Evolutionary conservation across 176 grass and related monocot species (phyloP), one percentile per base, ranked within the genome.

Genomic region (Bromus sterilis): DNA sequence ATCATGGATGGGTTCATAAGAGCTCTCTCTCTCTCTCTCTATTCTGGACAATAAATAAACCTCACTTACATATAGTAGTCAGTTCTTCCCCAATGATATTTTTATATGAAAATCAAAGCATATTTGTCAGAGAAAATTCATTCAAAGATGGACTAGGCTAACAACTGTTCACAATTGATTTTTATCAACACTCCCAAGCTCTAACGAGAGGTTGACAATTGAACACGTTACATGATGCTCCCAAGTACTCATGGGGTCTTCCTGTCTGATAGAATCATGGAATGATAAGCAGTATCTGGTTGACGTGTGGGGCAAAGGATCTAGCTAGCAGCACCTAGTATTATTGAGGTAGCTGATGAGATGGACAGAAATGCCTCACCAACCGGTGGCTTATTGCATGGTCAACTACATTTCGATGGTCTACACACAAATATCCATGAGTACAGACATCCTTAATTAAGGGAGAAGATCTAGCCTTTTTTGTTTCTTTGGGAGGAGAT

Each of bases 311-410:
- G 79, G 40, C 53, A 77, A 78, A 62, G 39, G 69, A 48, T 59
- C 13, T 39, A 77, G 35, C 62, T 33, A 62, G 48, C 48, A 53
- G 48, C 56, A 7, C 53, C 24, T 53, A 53, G 18, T 43, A 87
- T 70, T 77, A 82, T 70, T 89, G 77, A 62, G 63, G 71, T 64
- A 21, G 70, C 28, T 70, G 77, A 26, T 53, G 48, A 53, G 48
- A 16, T 56, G 42, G 78, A 81, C 82, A 56, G 77, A 82, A 77
- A 56, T 77, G 72, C 26, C 26, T 82, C 78, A 78, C 82, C 78
- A 78, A 82, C 87, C 43, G 28, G 62, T 75, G 77, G 65, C 66
- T 80, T 23, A 82, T 86, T 82, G 83, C 41, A 14, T 56, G 73
- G 87, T 89, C 83, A 82, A 82, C 82, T 84, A 26, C 56, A 30